Evolutionary conservation across 306 rosid genomes (phyloP), one percentile per base, ranked within the genome.

Genomic region (Biancaea sappan): DNA sequence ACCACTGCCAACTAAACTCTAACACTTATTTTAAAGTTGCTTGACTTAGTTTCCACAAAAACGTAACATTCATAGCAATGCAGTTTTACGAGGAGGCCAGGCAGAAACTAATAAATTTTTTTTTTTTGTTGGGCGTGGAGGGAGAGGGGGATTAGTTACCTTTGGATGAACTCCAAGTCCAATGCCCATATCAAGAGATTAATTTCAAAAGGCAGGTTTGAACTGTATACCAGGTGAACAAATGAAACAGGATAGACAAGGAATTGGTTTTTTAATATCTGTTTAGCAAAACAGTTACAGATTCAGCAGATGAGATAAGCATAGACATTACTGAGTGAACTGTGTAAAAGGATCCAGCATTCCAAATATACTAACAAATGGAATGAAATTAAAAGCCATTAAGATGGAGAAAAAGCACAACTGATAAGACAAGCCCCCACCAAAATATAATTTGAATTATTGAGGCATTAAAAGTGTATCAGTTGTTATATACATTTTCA

Each of bases 401-500:
- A 74, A 66, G 66, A 81, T 43, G 59, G 73, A 81, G 75, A 40
- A 53, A 77, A 71, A 71, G 29, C 61, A 82, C 43, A 83, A 76
- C 80, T 62, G 77, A 60, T 60, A 68, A 44, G 63, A 57, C 75
- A 82, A 77, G 68, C 83, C 73, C 83, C 74, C 58, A 50, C 57
- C 59, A 74, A 56, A 80, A 83, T 53, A 84, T 80, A 78, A 75
- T 83, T 88, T 80, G 76, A 83, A 86, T 86, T 85, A 82, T 71
- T 66, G 70, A 82, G 71, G 73, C 72, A 85, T 68, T 77, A 82
- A 88, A 75, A 70, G 88, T 80, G 90, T 60, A 82, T 87, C 78
- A 87, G 77, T 86, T 85, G 92, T 94, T 88, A 78, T 63, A 63
- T 88, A 92, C 99, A 90, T 78, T 86, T 63, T 63, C 51, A 63